Base-by-base conservation (phyloP, 306 rosid genomes). In the Cucumis cinereus region DNA sequence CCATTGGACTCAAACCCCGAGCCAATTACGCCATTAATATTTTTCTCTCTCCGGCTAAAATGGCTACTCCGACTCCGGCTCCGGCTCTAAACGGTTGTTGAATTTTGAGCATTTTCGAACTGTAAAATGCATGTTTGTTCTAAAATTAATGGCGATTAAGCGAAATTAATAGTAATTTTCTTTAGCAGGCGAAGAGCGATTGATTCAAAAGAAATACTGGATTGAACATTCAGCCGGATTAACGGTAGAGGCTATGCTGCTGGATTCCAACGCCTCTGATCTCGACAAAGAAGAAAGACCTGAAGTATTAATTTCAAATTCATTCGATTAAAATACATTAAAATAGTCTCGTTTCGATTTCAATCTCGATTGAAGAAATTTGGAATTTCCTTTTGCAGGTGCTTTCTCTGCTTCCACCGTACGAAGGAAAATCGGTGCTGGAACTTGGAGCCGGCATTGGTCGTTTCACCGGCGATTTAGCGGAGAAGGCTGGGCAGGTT, bases 391-490 rank as follows among this genome's bases (percentile, higher is more conserved):
- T 43, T 41, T 17, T 69, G 54, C 54, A 94, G 98, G 95, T 94
- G 41, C 89, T 94, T 45, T 89, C 95, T 36, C 76, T 89, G 41
- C 90, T 94, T 20, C 99, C 99, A 0, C 20, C 82, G 4, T 90
- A 81, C 26, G 96, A 94, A 77, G 99, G 99, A 8, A 89, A 94
- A 69, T 87, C 96, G 1, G 89, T 94, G 33, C 2, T 94, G 59
- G 97, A 94, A 83, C 89, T 94, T 36, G 99, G 99, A 82, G 99
- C 99, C 0, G 99, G 99, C 63, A 94, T 94, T 28, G 99, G 99
- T 71, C 90, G 99, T 57, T 94, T 94, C 79, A 94, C 97, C 2
- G 91, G 95, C 30, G 96, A 90, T 76, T 78, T 94, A 76, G 97
- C 97, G 58, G 84, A 81, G 72, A 90, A 88, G 73, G 93, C 97